Evolutionary conservation across 306 rosid species (phyloP).

Genomic region (Luffa aegyptiaca): DNA sequence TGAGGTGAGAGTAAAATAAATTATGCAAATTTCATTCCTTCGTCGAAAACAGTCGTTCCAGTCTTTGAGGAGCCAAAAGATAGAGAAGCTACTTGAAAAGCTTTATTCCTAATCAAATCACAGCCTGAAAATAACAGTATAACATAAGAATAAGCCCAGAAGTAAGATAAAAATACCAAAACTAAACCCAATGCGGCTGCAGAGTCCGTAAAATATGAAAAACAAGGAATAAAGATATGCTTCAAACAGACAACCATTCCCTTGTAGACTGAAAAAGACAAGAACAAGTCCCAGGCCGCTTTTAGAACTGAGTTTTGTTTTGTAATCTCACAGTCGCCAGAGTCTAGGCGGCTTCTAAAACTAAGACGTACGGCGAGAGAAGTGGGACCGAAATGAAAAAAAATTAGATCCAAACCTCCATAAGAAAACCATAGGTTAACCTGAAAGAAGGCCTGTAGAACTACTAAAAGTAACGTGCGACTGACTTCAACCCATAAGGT

Average conservation of each 20-base stretch:
- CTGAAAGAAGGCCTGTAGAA: background rate
- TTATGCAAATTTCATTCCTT: constrained; percentile 25
- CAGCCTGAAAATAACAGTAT: constrained; percentile 37
- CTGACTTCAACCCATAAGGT: background rate
- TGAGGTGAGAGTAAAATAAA: constrained; percentile 24
- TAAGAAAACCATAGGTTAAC: background rate
- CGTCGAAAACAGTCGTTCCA: constrained; percentile 8
- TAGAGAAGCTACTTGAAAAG: constrained; percentile 23
- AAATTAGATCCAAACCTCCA: background rate
- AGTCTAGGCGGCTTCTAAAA: background rate
- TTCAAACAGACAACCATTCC: background rate
- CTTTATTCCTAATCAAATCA: constrained; percentile 18
- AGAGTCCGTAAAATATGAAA: background rate
- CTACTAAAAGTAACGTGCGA: background rate
- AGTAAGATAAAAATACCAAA: background rate
- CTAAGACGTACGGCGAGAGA: background rate
- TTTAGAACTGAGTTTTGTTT: background rate
- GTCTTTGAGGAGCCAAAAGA: constrained; percentile 9
- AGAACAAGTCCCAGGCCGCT: background rate
- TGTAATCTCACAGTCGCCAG: background rate
- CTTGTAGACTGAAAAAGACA: too few species aligned
- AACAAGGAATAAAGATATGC: background rate
- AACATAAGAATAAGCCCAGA: constrained; percentile 11
- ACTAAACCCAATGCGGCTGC: background rate
- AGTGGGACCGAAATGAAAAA: background rate